These are phyloP conservation scores for Candida suzukii DNA, from an alignment of 805 yeast genomes.

Conservation along the genomic window DNA sequence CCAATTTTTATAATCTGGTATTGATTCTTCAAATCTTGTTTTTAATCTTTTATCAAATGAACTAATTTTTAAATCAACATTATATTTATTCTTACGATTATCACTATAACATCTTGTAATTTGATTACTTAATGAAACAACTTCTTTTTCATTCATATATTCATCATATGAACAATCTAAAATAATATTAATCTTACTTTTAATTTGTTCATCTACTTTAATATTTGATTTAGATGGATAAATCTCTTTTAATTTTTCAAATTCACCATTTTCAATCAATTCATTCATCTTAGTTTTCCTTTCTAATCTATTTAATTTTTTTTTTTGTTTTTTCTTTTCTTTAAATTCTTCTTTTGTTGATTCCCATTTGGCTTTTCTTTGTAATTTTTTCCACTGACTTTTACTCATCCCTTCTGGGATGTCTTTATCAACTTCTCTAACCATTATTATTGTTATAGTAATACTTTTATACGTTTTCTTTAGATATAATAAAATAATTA, in stretches of 20 bases:
- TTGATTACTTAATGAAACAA: slow-evolving; percentile 69
- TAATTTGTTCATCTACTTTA: slow-evolving; percentile 35
- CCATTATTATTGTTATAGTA: not conserved
- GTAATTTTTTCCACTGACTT: slow-evolving; percentile 72
- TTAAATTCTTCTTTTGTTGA: slow-evolving; percentile 57
- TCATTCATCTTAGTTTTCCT: slow-evolving; percentile 22
- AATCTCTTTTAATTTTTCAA: slow-evolving; percentile 21
- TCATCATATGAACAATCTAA: slow-evolving; percentile 91
- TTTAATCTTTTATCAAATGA: slow-evolving; percentile 61
- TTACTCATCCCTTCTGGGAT: slow-evolving; percentile 87
- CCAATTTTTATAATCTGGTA: slow-evolving; percentile 64
- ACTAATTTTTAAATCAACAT: slow-evolving; percentile 52
- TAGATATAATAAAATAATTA: too few relatives aligned
- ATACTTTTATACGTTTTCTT: too few relatives aligned
- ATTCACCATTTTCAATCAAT: slow-evolving; percentile 33
- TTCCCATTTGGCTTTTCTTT: slow-evolving; percentile 48
- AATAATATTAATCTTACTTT: slow-evolving; percentile 48
- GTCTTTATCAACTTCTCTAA: slow-evolving; percentile 5
- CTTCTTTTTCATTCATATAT: slow-evolving; percentile 69
- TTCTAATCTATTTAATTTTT: slow-evolving; percentile 31
- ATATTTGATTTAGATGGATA: slow-evolving; percentile 19
- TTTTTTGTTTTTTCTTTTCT: slow-evolving; percentile 46
- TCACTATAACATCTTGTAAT: slow-evolving; percentile 77
- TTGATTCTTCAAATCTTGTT: slow-evolving; percentile 57
- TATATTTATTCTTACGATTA: slow-evolving; percentile 53